Evolutionary conservation across 2,329 filamentous ascomycete species (phyloP).

Genomic region (Immersiporthe knoxdaviesiana): DNA sequence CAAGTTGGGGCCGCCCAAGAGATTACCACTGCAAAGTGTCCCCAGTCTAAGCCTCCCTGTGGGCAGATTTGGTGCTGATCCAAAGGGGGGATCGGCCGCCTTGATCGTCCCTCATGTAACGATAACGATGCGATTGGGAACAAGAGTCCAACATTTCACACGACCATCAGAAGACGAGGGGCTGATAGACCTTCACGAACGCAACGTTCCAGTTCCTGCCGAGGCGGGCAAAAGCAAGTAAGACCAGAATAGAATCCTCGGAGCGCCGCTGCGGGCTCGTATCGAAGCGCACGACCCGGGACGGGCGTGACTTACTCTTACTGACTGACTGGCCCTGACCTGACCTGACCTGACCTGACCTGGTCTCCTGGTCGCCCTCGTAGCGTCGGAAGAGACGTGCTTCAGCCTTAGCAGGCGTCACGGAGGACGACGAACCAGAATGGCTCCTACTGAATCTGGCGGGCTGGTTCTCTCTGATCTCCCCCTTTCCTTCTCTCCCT

Average conservation of each 20-base stretch:
- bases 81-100: not conserved
- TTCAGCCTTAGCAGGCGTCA: slow-evolving; percentile 3
- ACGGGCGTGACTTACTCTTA: not conserved
- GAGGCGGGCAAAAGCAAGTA: not conserved
- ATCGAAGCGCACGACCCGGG: not conserved
- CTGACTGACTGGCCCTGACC: not conserved
- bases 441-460: not conserved
- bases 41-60: not conserved
- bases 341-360: not conserved
- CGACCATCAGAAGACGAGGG: not conserved
- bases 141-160: not conserved
- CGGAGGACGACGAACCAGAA: not conserved
- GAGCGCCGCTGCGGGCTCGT: not conserved
- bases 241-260: not conserved
- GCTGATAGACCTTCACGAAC: not conserved
- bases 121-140: not conserved
- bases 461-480: not conserved
- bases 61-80: slow-evolving; percentile 6
- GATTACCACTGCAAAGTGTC: not conserved
- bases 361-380: not conserved
- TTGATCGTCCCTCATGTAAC: not conserved
- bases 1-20: not conserved
- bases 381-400: not conserved
- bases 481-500: not conserved
- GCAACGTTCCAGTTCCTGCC: slow-evolving; percentile 4